Conservation (phyloP, 2,329 filamentous ascomycete species). For the Microdochium paspali region DNA sequence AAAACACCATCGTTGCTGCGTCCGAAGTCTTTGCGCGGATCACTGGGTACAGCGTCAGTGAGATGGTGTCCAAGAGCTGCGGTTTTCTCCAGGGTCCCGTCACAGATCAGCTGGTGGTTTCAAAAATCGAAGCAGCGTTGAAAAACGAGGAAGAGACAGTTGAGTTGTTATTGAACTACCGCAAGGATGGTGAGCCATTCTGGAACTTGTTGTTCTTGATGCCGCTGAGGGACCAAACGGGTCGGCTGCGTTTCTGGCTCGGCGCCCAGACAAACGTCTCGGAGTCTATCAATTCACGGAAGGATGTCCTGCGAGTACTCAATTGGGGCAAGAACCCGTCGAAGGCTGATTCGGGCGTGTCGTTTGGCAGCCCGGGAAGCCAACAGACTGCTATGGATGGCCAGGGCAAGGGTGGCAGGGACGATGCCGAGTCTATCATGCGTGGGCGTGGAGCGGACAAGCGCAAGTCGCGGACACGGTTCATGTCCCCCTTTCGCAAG, state of each 20-base stretch:
- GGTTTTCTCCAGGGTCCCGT: constrained; percentile 37
- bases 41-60: constrained; percentile 35
- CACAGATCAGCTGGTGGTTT: constrained; percentile 30
- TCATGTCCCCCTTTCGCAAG: constrained; percentile 3
- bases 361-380: not conserved
- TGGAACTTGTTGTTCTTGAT: constrained; percentile 48
- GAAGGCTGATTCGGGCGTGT: constrained; percentile 13
- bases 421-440: not conserved
- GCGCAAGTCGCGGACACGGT: not conserved
- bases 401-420: not conserved
- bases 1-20: constrained; percentile 39
- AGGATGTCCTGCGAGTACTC: constrained; percentile 41
- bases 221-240: constrained; percentile 37
- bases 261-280: constrained; percentile 50
- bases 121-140: constrained; percentile 22
- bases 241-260: constrained; percentile 41
- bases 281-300: constrained; percentile 36
- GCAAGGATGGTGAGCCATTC: constrained; percentile 40
- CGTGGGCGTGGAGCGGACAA: constrained; percentile 6
- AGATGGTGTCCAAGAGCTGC: constrained; percentile 39
- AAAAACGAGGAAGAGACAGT: constrained; percentile 22
- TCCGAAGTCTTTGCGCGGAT: constrained; percentile 43
- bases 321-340: constrained; percentile 25
- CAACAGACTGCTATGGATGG: not conserved
- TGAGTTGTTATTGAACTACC: constrained; percentile 41